Conservation (phyloP, 2,329 filamentous ascomycete genomes). For the Elsinoe necatrix region DNA sequence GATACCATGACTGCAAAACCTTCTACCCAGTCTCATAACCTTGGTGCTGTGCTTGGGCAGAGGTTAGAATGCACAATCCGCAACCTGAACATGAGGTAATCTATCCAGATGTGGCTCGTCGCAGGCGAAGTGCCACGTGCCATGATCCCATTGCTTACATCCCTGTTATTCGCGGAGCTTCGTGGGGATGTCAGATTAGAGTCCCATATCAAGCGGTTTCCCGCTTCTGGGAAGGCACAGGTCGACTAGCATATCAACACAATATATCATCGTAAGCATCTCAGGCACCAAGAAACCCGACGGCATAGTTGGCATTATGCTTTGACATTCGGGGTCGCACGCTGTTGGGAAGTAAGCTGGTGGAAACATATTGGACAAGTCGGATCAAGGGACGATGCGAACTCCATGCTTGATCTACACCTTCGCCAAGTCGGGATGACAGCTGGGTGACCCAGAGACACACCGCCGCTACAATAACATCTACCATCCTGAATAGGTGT, state of each 20-base stretch:
- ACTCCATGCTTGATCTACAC: background rate
- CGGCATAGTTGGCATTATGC: no score
- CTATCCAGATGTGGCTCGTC: background rate
- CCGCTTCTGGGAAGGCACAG: background rate
- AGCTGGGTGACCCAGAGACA: background rate
- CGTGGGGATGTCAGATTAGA: background rate
- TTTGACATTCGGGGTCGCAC: background rate
- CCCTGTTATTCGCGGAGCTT: background rate
- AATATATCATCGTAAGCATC: background rate
- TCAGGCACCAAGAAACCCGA: background rate
- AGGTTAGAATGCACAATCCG: background rate
- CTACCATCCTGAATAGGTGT: background rate
- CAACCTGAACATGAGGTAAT: background rate
- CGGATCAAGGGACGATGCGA: background rate
- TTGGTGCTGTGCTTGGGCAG: background rate
- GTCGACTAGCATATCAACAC: background rate
- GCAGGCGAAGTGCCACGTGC: background rate
- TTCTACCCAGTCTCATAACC: background rate
- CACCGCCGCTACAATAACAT: background rate
- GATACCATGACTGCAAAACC: background rate
- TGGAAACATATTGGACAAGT: background rate
- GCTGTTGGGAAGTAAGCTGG: background rate
- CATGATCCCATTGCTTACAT: background rate
- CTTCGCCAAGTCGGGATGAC: constrained; percentile 10
- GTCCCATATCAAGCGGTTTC: background rate